Evolutionary conservation across 2,329 filamentous ascomycete species (phyloP), one percentile per base, ranked within the genome.

Genomic region (Malbranchea cinnamomea): DNA sequence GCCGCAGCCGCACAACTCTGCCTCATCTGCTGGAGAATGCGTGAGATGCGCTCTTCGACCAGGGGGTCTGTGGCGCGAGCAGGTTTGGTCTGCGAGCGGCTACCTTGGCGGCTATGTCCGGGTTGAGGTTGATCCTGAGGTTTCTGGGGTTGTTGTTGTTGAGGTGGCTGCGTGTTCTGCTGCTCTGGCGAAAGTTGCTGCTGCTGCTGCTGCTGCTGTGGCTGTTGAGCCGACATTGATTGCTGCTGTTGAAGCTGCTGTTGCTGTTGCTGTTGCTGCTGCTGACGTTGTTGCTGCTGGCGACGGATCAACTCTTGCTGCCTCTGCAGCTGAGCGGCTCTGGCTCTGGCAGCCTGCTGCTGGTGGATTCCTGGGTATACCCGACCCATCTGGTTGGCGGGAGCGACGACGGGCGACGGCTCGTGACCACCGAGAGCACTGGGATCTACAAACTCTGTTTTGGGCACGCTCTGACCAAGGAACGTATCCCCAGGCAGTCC

Each of bases 361-460:
- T 84, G 82, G 59, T 95, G 87, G 68, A 92, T 89, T 31, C 85
- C 87, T 8, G 87, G 87, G 64, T 82, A 94, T 43, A 91, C 74
- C 40, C 84, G 74, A 40, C 81, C 78, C 30, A 75, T 67, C 20
- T 67, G 60, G 37, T 70, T 35, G 61, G 59, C 27, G 56, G 67
- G 49, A 54, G 59, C 44, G 53, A 58, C 50, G 30, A 58, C 50
- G 30, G 65, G 60, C 17, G 56, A 54, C 39, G 72, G 60, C 44
- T 79, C 73, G 48, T 78, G 65, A 28, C 64, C 62, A 30, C 63
- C 71, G 38, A 89, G 74, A 34, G 68, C 71, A 51, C 68, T 81
- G 1, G 83, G 81, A 55, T 91, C 77, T 40, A 91, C 59, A 41
- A 71, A 78, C 48, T 71, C 67, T 39, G 56, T 59, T 28, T 57